Conservation (phyloP, 306 rosid genomes). For the Castanea mollissima region DNA sequence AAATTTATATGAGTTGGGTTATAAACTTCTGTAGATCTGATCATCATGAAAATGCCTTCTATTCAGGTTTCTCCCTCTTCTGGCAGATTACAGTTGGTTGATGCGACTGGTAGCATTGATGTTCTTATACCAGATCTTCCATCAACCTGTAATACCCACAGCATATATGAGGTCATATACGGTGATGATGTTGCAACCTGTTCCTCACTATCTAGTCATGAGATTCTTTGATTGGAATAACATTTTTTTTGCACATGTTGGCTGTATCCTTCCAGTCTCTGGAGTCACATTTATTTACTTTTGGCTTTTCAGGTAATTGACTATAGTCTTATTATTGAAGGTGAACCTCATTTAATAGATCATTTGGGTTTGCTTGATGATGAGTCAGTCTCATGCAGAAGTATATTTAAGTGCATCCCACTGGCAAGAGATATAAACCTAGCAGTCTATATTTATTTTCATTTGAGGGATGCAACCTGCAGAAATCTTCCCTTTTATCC, state of each 20-base stretch:
- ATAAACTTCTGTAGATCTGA: slow-evolving; percentile 7
- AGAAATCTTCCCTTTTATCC: slow-evolving; percentile 44
- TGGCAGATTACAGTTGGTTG: slow-evolving; percentile 80
- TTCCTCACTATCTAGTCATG: background rate
- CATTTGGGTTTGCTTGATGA: slow-evolving; percentile 28
- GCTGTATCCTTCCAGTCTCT: slow-evolving; percentile 17
- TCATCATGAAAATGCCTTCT: slow-evolving; percentile 11
- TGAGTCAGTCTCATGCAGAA: slow-evolving; percentile 58
- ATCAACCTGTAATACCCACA: slow-evolving; percentile 51
- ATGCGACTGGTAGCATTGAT: slow-evolving; percentile 79
- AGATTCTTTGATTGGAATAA: slow-evolving; percentile 2
- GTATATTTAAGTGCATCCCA: slow-evolving; percentile 47
- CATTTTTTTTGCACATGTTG: background rate
- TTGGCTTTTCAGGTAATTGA: slow-evolving; percentile 57
- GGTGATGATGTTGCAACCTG: slow-evolving; percentile 1
- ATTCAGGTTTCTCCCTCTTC: slow-evolving; percentile 60
- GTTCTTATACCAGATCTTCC: slow-evolving; percentile 87
- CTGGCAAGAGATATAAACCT: slow-evolving; percentile 32
- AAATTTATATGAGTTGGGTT: background rate
- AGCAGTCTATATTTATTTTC: slow-evolving; percentile 49
- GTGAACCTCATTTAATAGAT: slow-evolving; percentile 39
- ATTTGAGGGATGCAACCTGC: slow-evolving; percentile 51
- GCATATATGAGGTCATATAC: slow-evolving; percentile 61
- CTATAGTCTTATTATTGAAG: slow-evolving; percentile 64
- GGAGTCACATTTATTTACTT: slow-evolving; percentile 24